Base-by-base conservation (phyloP, 441 rosid species). In the Pelargonium fulgidum region DNA sequence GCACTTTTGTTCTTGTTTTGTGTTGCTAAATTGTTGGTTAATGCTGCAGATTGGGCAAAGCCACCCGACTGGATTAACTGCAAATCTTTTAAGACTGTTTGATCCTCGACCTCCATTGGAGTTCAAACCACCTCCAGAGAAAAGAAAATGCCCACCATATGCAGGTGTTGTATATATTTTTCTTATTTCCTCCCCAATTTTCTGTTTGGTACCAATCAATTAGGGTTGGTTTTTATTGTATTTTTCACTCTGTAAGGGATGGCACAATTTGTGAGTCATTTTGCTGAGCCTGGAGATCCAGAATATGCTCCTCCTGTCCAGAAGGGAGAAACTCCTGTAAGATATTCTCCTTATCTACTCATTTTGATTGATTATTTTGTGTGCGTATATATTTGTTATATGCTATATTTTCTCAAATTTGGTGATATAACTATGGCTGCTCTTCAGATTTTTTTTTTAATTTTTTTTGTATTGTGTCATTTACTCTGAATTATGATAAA, bases 41-140 rank as follows among this genome's bases (percentile, higher is more conserved):
- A 54, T 73, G 76, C 14, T 71, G 80, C 92, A 94, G 97, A 94
- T 94, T 81, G 98, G 96, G 72, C 97, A 90, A 78, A 92, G 96
- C 72, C 99, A 94, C 66, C 97, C 96, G 0, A 94, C 97, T 20
- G 99, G 97, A 66, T 81, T 94, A 78, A 94, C 97, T n/a, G 70
- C 84, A 2, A 90, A 84, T 62, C 91, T 91, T 20, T 74, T 94
- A 89, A 91, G 89, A 81, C 92, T 94, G 11, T 91, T 94, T 77
- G 99, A 92, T 85, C 89, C 98, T 70, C 88, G 97, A 47, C 87
- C 87, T 64, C 98, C 99, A 0, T 80, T 94, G 72, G 98, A 92
- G 64, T 94, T 69, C 81, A 85, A 80, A 74, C 94, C 94, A 0
- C 97, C 92, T 13, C 97, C 91, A 0, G 97, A 94, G 92, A 92